A percentile compares a stretch with the other conserved stretches of the same genome.
phyloP scores from a whole-genome alignment of 345 rosid species.

The Iberis pinnata region DNA sequence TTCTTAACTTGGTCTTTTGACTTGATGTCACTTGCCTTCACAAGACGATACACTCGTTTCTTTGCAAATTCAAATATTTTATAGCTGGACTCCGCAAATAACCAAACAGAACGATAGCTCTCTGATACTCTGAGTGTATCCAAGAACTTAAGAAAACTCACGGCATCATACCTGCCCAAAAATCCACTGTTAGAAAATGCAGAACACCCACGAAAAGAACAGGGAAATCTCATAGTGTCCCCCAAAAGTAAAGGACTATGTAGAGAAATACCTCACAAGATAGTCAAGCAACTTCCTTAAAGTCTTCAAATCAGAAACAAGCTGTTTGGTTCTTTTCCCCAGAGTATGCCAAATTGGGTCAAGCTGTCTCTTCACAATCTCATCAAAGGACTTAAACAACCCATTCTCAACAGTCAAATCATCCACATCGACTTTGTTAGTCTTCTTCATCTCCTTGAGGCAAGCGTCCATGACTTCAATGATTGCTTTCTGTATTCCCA shows the following conservation, averaged over 20 bases:
- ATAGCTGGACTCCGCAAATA: constrained; percentile 96
- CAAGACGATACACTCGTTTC: constrained; percentile 75
- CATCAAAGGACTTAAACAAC: constrained; percentile 95
- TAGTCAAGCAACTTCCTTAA: constrained; percentile 88
- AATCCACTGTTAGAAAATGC: constrained; percentile 10
- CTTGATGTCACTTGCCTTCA: constrained; percentile 46
- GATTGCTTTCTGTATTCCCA: constrained; percentile 84
- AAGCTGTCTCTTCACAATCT: constrained; percentile 87
- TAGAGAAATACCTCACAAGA: constrained; percentile 67
- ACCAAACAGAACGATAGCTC: constrained; percentile 98
- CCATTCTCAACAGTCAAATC: constrained; percentile 95
- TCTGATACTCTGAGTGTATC: constrained; percentile 89
- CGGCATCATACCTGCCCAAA: constrained; percentile 85
- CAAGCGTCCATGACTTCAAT: constrained; percentile 90
- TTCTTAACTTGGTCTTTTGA: constrained; percentile 35
- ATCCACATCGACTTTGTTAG: constrained; percentile 91
- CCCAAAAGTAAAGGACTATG: neutral
- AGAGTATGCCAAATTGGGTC: constrained; percentile 97
- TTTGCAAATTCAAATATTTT: constrained; percentile 95
- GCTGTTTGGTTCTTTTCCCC: constrained; percentile 91
- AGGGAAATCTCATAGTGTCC: no score
- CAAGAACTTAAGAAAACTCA: constrained; percentile 91
- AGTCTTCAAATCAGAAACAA: constrained; percentile 96
- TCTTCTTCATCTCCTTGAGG: constrained; percentile 93
- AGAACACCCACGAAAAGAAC: no score